Evolutionary conservation across 108 stramenopile species (phyloP), one percentile per base, ranked within the genome.

Genomic region (Nitzschia putrida): DNA sequence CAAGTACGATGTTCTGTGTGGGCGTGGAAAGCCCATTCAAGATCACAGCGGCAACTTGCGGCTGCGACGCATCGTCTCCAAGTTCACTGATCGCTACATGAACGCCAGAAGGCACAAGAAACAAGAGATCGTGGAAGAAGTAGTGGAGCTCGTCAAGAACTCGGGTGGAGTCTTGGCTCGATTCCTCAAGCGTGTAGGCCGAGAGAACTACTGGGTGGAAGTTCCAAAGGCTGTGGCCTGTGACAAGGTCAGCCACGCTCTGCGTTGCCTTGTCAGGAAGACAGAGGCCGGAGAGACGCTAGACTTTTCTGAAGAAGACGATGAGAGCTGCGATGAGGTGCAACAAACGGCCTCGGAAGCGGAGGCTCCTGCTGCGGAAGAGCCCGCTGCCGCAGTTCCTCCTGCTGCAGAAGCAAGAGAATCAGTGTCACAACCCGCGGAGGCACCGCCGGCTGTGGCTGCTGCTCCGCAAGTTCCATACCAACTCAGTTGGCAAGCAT

Each of bases 201-300:
- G 67, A 10, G 67, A 68, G 39, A 76, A 67, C 54, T 76, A 60
- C 40, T 76, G 74, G 74, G 66, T 49, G 14, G 74, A 76, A 53
- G 74, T 76, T 21, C 57, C 57, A 2, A 52, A 56, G 20, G 41
- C 56, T 23, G 66, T 76, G 7, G 74, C 74, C 49, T 63, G 57
- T 64, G 74, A 76, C 39, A 76, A 76, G 41, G 74, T 76, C 67
- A 64, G 61, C 53, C 74, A 76, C 44, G 74, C 66, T 25, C 66
- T 76, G 57, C 74, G 74, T 24, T 76, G 67, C 24, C 34, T 68
- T 4, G 67, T 68, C 20, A 29, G 67, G 8, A 68, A 68, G 67
- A 14, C 26, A 24, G 67, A 68, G 39, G 53, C 25, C 2, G 55
- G 67, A 45, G 61, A 63, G 24, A 21, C 24, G 2, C 29, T 63